Base-by-base conservation (phyloP, 2,329 filamentous ascomycete species). In the Venturia effusa region DNA sequence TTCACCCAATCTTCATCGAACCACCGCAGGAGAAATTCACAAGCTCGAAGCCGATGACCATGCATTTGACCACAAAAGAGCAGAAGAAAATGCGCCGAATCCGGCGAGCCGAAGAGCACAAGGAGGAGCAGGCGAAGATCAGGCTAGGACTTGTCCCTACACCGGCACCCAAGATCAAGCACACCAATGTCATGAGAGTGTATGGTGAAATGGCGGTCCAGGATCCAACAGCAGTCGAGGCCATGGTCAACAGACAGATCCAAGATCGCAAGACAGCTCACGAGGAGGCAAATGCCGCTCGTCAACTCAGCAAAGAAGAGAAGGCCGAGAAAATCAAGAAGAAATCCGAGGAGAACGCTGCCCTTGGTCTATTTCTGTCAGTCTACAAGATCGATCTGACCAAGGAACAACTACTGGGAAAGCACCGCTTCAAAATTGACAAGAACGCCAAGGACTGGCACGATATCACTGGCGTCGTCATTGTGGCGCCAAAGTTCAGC, bases 101-200 rank as follows among this genome's bases (percentile, higher is more conserved):
- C 75, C 86, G 91, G 63, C 86, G 95, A 68, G 93, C 93, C 84
- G 92, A 90, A 48, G 91, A 97, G 67, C 80, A 96, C 67, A 97
- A 97, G 74, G 95, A 99, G 76, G 88, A 92, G 72, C 94, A 99
- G 76, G 92, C 93, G 43, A 97, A 99, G 79, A 94, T 97, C 67
- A 84, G 93, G 65, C 80, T 99, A 13, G 94, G 94, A 24, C 82
- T 99, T 17, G 88, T 93, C 66, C 91, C 92, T 3, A 90, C 93
- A 24, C 92, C 92, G 34, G 89, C 92, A 32, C 93, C 94, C 13
- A 99, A 97, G 76, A 91, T 99, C 69, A 97, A 97, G 78, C 95
- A 95, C 76, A 90, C 88, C 65, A 99, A 99, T 74, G 84, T 99
- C 72, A 99, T 99, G 94, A 88, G 92, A 65, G 94, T 99, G 37